These are phyloP conservation scores for Russula virescens DNA, from an alignment of 768 basidiomycete genomes.

Conservation along the genomic window DNA sequence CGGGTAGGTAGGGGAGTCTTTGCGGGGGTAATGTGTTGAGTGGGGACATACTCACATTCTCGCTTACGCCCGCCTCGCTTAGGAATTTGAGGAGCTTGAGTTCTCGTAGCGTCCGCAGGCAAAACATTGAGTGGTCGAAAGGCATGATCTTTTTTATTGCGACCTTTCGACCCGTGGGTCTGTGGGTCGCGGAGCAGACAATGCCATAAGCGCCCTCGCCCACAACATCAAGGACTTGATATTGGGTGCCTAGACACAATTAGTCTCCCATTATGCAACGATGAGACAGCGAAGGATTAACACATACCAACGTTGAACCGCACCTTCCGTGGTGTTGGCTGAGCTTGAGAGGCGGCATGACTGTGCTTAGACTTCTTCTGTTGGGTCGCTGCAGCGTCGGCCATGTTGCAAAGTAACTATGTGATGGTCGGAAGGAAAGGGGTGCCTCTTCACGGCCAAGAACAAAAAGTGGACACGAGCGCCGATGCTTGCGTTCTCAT, in stretches of 20 bases:
- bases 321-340: constrained; percentile 69
- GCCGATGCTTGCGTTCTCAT: not conserved
- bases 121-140: constrained; percentile 94
- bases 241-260: constrained; percentile 36
- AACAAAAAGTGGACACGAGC: constrained; percentile 13
- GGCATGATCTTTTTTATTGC: constrained; percentile 96
- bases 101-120: constrained; percentile 56
- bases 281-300: not conserved
- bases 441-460: constrained; percentile 3
- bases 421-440: constrained; percentile 19
- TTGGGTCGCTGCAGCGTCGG: constrained; percentile 24
- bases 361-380: constrained; percentile 40
- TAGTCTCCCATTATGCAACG: not conserved
- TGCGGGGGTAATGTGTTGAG: not conserved
- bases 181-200: constrained; percentile 81
- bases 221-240: constrained; percentile 75
- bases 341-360: constrained; percentile 42
- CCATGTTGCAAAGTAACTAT: constrained; percentile 14
- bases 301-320: constrained; percentile 77
- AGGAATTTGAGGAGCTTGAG: constrained; percentile 70
- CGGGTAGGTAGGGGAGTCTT: not conserved
- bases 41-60: constrained; percentile 51
- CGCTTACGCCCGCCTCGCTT: constrained; percentile 82
- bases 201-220: constrained; percentile 96
- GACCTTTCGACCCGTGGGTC: constrained; percentile 73